Conservation (phyloP, 108 stramenopile species). For the Skeletonema grethae region DNA sequence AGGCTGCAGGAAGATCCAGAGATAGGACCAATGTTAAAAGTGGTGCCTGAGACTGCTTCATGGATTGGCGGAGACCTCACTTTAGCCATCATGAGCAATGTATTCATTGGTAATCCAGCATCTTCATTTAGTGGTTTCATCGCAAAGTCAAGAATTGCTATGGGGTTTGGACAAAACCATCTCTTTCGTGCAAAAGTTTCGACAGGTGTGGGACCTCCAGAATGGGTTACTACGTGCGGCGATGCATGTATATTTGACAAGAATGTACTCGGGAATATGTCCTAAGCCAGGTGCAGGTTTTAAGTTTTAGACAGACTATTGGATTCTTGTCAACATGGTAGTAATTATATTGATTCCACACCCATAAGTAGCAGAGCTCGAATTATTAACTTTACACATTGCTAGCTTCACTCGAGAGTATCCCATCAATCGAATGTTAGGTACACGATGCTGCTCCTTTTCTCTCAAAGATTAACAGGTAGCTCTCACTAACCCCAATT, state of each 20-base stretch:
- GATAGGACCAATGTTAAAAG: constrained; percentile 5
- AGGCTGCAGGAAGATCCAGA: not conserved
- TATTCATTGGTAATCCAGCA: constrained; percentile 10
- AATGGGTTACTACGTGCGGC: constrained; percentile 2
- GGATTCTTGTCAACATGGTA: no score
- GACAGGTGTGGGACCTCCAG: not conserved
- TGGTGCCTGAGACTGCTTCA: not conserved
- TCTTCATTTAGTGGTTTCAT: constrained; percentile 6
- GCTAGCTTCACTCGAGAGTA: no score
- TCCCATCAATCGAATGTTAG: not conserved
- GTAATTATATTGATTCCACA: no score
- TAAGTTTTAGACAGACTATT: no score
- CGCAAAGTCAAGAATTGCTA: constrained; percentile 1
- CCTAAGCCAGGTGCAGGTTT: not conserved
- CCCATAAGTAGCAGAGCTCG: no score
- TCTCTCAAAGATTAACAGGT: constrained; percentile 89
- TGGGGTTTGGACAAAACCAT: constrained; percentile 4
- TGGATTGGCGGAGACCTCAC: constrained; percentile 4
- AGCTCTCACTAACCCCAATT: constrained; percentile 94
- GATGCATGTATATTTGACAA: constrained; percentile 3
- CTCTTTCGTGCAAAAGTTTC: constrained; percentile 1
- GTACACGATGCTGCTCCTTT: constrained; percentile 38
- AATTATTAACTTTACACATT: no score
- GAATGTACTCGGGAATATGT: not conserved
- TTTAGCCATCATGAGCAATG: constrained; percentile 2